Evolutionary conservation across 139 green algal genomes (phyloP), one percentile per base, ranked within the genome.

Genomic region (Chlorella sp.): DNA sequence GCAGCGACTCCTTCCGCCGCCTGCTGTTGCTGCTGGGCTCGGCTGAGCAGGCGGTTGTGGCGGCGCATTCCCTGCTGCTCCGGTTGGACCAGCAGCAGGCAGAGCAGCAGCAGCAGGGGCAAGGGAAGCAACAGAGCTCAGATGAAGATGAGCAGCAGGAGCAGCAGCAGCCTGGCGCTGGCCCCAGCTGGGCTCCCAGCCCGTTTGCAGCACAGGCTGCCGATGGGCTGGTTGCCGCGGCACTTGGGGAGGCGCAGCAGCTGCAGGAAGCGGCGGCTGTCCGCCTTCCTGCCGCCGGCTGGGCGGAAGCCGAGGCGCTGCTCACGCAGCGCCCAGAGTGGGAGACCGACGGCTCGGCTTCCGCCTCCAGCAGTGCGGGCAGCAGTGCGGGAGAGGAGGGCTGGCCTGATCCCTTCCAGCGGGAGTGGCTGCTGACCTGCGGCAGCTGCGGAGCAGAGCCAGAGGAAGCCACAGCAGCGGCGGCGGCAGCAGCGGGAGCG

Each of bases 11-110:
- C 18, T 81, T 67, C 18, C 51, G 38, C 57, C 25, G n/a, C 62
- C 74, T 88, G 62, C 83, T 88, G 39, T 56, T 69, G 64, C 67
- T 88, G 83, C 65, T 91, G n/a, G 41, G 63, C n/a, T 73, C 47
- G 3, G 57, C 71, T 4, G 88, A 91, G 85, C 65, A 70, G 4
- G 9, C 67, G 3, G 78, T 86, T 32, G 88, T 86, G 25, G 85
- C 81, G 16, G 86, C 70, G 4, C 64, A 89, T 72, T 86, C 88
- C 30, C 82, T 91, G 55, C 30, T 86, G 70, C 81, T 71, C 72
- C 81, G 86, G 21, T 36, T 26, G 21, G 34, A 74, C 39, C 39
- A 78, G 26, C 39, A 28, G 70, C 70, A 64, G 39, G 51, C 51
- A 80, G 13, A 17, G 32, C 41, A 60, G 69, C 34, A 38, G 20